phyloP scores from a whole-genome alignment of 495 filamentous ascomycete genomes.

The Talaromyces ruber region DNA sequence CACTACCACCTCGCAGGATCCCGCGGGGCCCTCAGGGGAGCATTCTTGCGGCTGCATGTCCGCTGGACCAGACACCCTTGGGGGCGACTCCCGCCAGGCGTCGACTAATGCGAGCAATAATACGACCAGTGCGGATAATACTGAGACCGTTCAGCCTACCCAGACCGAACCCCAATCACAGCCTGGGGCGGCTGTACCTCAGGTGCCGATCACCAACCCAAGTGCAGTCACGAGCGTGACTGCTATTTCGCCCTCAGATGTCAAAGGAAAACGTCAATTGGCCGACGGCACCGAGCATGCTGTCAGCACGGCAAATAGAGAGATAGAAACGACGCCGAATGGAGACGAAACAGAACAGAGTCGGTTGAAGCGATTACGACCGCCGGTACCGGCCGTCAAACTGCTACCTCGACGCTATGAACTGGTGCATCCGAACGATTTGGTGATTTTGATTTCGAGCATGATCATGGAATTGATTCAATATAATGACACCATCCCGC shows the following conservation, averaged over 20 bases:
- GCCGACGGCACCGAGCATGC: slow-evolving; percentile 20
- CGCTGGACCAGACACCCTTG: slow-evolving; percentile 22
- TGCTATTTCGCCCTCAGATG: slow-evolving; percentile 12
- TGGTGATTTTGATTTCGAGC: slow-evolving; percentile 83
- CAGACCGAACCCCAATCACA: slow-evolving; percentile 12
- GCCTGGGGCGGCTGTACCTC: slow-evolving; percentile 11
- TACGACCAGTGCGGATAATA: not conserved
- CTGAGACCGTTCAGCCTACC: slow-evolving; percentile 5
- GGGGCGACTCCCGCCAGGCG: slow-evolving; percentile 14
- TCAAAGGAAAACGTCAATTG: slow-evolving; percentile 1
- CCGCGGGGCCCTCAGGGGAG: slow-evolving; percentile 32
- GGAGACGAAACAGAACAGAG: slow-evolving; percentile 37
- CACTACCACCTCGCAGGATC: slow-evolving; percentile 9
- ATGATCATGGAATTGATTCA: slow-evolving; percentile 93
- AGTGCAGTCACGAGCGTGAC: slow-evolving; percentile 15
- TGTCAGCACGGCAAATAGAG: slow-evolving; percentile 20
- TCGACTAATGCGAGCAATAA: not conserved
- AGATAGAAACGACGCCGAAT: slow-evolving; percentile 27
- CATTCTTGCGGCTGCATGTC: slow-evolving; percentile 27
- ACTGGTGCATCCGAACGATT: slow-evolving; percentile 65
- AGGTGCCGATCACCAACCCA: slow-evolving; percentile 6
- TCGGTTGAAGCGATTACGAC: slow-evolving; percentile 43
- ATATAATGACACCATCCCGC: slow-evolving; percentile 82
- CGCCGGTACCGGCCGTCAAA: slow-evolving; percentile 53
- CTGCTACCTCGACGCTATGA: slow-evolving; percentile 71